phyloP scores from a whole-genome alignment of 2,329 filamentous ascomycete genomes.

The Hypoxylon sp. region DNA sequence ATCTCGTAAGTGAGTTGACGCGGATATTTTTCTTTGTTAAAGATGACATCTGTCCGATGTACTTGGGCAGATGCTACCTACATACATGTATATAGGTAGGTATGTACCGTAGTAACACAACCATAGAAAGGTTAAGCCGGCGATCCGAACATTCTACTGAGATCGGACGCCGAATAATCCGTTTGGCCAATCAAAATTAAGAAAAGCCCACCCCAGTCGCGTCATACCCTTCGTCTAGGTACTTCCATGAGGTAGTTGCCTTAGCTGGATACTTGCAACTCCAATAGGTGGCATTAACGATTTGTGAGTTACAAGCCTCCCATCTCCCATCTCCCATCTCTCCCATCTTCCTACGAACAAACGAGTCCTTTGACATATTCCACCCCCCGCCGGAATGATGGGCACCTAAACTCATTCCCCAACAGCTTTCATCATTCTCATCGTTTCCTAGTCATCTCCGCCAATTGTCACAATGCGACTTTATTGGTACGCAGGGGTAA shows the following conservation, averaged over 20 bases:
- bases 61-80: background rate
- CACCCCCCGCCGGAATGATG: slow-evolving; percentile 52
- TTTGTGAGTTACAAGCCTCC: slow-evolving; percentile 24
- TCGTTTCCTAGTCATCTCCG: slow-evolving; percentile 32
- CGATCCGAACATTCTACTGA: slow-evolving; percentile 2
- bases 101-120: background rate
- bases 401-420: slow-evolving; percentile 53
- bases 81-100: background rate
- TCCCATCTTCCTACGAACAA: slow-evolving; percentile 24
- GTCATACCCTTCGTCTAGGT: slow-evolving; percentile 37
- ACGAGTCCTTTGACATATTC: slow-evolving; percentile 23
- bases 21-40: slow-evolving; percentile 13
- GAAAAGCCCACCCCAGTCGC: slow-evolving; percentile 31
- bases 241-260: slow-evolving; percentile 27
- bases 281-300: slow-evolving; percentile 47
- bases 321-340: background rate
- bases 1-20: background rate
- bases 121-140: slow-evolving; percentile 6
- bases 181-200: slow-evolving; percentile 32
- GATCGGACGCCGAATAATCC: slow-evolving; percentile 39
- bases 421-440: slow-evolving; percentile 38
- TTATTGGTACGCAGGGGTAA: slow-evolving; percentile 73
- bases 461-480: slow-evolving; percentile 66
- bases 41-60: background rate
- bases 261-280: slow-evolving; percentile 22